Percentiles rank a stretch among this genome's conserved stretches.
Conservation (phyloP, 345 rosid species). For the Kernera saxatilis region DNA sequence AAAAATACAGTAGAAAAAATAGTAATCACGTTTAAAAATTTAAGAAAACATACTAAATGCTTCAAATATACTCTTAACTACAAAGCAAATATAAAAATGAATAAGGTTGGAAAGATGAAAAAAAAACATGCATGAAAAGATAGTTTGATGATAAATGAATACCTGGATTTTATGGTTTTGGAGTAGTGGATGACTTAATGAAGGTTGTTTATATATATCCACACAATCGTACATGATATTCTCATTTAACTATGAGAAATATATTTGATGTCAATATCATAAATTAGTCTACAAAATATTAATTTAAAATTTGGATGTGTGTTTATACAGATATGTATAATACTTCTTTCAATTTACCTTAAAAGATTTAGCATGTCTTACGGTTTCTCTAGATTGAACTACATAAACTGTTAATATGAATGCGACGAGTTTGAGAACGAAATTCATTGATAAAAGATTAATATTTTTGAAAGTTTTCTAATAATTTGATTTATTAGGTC, state of each 20-base stretch:
- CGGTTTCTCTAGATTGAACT: not conserved
- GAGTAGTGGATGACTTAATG: constrained; percentile 4
- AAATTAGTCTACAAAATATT: not conserved
- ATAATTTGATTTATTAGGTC: not conserved
- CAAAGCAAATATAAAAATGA: too few relatives aligned
- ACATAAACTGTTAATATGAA: not conserved
- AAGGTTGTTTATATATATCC: constrained; percentile 11
- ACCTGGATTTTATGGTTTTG: constrained; percentile 11
- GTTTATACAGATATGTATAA: not conserved
- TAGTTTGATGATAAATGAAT: not conserved
- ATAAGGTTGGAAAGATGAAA: too few relatives aligned
- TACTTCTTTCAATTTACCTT: not conserved
- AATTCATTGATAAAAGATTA: not conserved
- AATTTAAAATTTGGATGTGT: not conserved
- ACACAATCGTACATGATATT: constrained; percentile 4
- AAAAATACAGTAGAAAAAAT: too few relatives aligned
- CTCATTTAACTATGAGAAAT: not conserved
- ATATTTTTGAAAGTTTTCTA: not conserved
- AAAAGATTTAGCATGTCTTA: not conserved
- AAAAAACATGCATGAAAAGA: too few relatives aligned
- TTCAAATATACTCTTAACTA: too few relatives aligned
- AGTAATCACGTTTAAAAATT: too few relatives aligned
- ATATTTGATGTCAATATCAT: not conserved
- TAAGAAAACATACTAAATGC: too few relatives aligned
- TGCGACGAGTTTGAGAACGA: not conserved